phyloP scores from a whole-genome alignment of 768 basidiomycete genomes.

The Lactifluus volemus region DNA sequence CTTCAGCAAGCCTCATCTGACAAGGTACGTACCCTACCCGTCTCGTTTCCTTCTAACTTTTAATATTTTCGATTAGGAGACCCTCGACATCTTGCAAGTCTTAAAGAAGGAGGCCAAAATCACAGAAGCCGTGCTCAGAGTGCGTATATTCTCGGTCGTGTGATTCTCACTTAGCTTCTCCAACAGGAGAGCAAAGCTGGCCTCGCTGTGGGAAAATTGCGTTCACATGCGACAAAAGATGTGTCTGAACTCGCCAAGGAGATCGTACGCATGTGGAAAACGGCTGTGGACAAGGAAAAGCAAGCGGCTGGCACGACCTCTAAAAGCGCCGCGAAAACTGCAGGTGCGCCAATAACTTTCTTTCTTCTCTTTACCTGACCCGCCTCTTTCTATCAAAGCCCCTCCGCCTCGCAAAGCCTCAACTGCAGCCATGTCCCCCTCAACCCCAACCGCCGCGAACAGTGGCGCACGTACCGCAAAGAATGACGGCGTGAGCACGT shows the following conservation, averaged over 20 bases:
- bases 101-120: conserved; percentile 62
- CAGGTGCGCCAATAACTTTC: conserved; percentile 28
- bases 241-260: conserved; percentile 83
- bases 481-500: conserved; percentile 55
- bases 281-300: conserved; percentile 62
- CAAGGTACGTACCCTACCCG: conserved; percentile 10
- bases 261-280: conserved; percentile 88
- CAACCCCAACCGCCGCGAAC: conserved; percentile 24
- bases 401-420: conserved; percentile 14
- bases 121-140: conserved; percentile 66
- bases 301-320: conserved; percentile 33
- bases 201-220: conserved; percentile 85
- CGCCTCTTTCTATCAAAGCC: neutral
- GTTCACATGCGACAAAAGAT: conserved; percentile 59
- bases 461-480: conserved; percentile 47
- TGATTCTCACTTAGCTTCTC: neutral
- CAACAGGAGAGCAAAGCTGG: conserved; percentile 85
- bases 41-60: conserved; percentile 17
- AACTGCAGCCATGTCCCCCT: conserved; percentile 8
- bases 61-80: conserved; percentile 38
- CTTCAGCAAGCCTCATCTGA: conserved; percentile 16
- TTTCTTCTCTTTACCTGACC: neutral
- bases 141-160: conserved; percentile 34
- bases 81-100: conserved; percentile 46
- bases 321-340: conserved; percentile 24